Evolutionary conservation across 352 stramenopile species (phyloP), one percentile per base, ranked within the genome.

Genomic region (Globisporangium paddicum): DNA sequence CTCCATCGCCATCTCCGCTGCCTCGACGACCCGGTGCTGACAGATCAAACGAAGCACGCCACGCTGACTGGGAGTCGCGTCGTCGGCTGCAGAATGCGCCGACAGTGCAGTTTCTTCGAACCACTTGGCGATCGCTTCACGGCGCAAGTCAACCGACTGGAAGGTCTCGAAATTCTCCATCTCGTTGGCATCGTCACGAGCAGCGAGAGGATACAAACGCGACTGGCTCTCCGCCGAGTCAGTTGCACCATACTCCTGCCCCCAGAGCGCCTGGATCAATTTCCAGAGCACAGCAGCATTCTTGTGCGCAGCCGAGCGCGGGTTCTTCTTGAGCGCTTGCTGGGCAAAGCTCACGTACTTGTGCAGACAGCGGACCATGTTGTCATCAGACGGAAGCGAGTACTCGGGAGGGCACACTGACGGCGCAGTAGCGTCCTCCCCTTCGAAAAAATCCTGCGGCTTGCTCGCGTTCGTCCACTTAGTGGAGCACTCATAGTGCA

Each of bases 61-160:
- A 49, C 76, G 56, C 18, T 66, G 58, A 6, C 53, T 79, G 19
- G 73, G 60, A 18, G 44, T 25, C 30, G 14, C 57, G 21, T 25
- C 47, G 9, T 26, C 37, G 28, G 56, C 19, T 18, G 18, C 40
- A 62, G 59, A 54, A 51, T 63, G 60, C 26, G 50, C 54, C 14
- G 51, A 48, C 55, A 64, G 58, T 26, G 89, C 47, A 1, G 80
- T 77, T 25, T 62, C 54, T 62, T 91, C 82, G 55, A 93, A 87
- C 84, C 84, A 93, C 45, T 74, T 82, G 4, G 82, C 89, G 18
- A 90, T 85, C 0, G 79, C 79, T 55, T 90, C 79, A 18, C 84
- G 80, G 2, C 83, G 79, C 44, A 91, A 52, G 54, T 91, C 82
- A 9, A 89, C 66, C 45, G 70, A 82, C 51, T 85, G 82, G 50